phyloP scores from a whole-genome alignment of 352 stramenopile genomes.

The Aphanomyces euteiches region DNA sequence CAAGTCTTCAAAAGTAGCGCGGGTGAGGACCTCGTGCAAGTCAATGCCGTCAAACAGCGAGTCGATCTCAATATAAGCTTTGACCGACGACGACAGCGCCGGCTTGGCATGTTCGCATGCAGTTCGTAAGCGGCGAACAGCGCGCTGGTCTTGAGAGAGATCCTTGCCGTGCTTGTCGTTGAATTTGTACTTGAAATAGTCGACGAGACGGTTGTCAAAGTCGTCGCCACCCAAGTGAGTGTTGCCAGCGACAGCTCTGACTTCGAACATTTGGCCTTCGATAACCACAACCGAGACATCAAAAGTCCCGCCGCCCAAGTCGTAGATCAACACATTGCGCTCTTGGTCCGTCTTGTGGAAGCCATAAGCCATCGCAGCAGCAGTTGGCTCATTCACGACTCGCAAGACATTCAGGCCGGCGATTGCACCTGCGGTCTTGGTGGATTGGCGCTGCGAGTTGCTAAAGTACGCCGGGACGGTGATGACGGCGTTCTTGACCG shows the following conservation, averaged over 20 bases:
- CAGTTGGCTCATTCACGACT: conserved; percentile 96
- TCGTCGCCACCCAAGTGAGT: conserved; percentile 89
- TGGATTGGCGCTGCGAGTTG: conserved; percentile 92
- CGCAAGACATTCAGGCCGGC: conserved; percentile 90
- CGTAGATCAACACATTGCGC: conserved; percentile 92
- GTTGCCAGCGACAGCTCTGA: conserved; percentile 89
- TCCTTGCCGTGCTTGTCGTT: conserved; percentile 84
- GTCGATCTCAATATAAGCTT: conserved; percentile 90
- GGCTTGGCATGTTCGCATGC: conserved; percentile 91
- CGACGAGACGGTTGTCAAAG: conserved; percentile 90
- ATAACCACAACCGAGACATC: conserved; percentile 88
- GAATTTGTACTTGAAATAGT: conserved; percentile 89
- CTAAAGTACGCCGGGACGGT: conserved; percentile 96
- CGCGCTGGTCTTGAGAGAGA: conserved; percentile 68
- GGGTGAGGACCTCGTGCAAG: conserved; percentile 90
- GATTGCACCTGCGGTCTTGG: conserved; percentile 90
- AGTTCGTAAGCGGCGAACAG: conserved; percentile 84
- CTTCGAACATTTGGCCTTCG: conserved; percentile 92
- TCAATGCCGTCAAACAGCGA: conserved; percentile 91
- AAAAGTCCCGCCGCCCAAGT: conserved; percentile 88
- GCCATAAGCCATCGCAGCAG: conserved; percentile 88
- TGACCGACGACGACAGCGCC: conserved; percentile 78
- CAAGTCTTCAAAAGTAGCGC: conserved; percentile 88
- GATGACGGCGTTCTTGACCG: conserved; percentile 81
- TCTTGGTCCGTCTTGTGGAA: conserved; percentile 89